phyloP scores from a whole-genome alignment of 352 stramenopile species.

The Phytophthora sp. region DNA sequence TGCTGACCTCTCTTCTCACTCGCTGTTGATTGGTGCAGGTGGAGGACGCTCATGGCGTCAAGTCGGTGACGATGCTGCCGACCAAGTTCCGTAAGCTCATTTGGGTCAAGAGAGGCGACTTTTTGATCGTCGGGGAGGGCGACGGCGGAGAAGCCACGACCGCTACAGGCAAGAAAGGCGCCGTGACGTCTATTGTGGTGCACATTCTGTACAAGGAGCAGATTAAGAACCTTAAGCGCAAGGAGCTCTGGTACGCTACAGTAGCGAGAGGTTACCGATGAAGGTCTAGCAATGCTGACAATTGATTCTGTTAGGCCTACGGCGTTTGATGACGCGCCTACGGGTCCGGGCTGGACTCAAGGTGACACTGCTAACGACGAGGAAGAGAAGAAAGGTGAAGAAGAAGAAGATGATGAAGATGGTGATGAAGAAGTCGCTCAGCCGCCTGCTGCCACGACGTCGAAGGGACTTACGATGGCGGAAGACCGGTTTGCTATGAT shows the following conservation, averaged over 20 bases:
- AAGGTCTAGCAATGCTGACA: background rate
- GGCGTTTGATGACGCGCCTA: constrained; percentile 46
- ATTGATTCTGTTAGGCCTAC: constrained; percentile 58
- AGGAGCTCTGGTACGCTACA: constrained; percentile 87
- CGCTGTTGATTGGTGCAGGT: no score
- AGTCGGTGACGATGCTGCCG: constrained; percentile 94
- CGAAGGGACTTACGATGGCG: constrained; percentile 68
- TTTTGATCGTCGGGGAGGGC: constrained; percentile 93
- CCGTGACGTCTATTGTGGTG: constrained; percentile 92
- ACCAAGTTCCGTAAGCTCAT: constrained; percentile 99
- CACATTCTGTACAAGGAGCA: constrained; percentile 99
- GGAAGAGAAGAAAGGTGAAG: constrained; percentile 23
- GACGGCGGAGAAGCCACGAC: constrained; percentile 72
- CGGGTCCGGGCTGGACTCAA: constrained; percentile 12
- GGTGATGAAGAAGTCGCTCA: constrained; percentile 21
- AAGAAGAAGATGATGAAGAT: constrained; percentile 23
- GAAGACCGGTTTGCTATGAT: constrained; percentile 54
- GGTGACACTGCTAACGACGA: constrained; percentile 14
- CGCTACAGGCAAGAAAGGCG: constrained; percentile 85
- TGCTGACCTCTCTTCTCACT: constrained; percentile 6
- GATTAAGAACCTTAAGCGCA: constrained; percentile 96
- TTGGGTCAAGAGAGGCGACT: constrained; percentile 98
- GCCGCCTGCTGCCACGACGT: constrained; percentile 3
- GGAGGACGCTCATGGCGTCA: constrained; percentile 58
- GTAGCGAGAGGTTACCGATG: background rate